Conservation (phyloP, 805 yeast species). For the Suhomyces vadensis region DNA sequence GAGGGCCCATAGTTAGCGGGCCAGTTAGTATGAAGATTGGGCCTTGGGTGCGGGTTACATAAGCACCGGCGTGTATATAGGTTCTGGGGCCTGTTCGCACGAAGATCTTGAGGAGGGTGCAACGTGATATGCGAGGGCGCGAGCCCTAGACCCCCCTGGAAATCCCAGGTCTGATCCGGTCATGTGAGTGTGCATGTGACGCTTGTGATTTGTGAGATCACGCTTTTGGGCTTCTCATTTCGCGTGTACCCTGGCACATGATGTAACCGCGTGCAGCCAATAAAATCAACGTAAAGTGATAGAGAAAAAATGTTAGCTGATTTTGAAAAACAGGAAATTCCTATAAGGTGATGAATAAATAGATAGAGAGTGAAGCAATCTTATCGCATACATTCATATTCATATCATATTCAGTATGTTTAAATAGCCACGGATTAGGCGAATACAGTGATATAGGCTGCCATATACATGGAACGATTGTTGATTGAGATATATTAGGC, state of each 20-base stretch:
- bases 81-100: too few species aligned
- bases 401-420: slow-evolving; percentile 5
- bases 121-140: slow-evolving; percentile 7
- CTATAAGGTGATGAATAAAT: slow-evolving; percentile 5
- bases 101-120: neutral
- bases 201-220: neutral
- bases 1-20: slow-evolving; percentile 5
- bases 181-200: neutral
- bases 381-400: slow-evolving; percentile 8
- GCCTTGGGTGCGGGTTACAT: neutral
- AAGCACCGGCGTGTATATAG: slow-evolving; percentile 1
- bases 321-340: slow-evolving; percentile 9
- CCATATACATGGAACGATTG: neutral
- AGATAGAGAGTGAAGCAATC: slow-evolving; percentile 3
- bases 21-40: neutral
- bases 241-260: neutral
- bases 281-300: slow-evolving; percentile 12
- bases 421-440: neutral
- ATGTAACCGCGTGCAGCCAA: slow-evolving; percentile 8
- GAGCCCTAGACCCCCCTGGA: neutral
- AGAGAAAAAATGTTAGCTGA: slow-evolving; percentile 14
- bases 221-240: neutral
- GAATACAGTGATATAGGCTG: neutral
- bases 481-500: too few species aligned
- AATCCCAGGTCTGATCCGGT: neutral